Conservation (phyloP, 129 eudicot species). For the Glebionis coronaria region DNA sequence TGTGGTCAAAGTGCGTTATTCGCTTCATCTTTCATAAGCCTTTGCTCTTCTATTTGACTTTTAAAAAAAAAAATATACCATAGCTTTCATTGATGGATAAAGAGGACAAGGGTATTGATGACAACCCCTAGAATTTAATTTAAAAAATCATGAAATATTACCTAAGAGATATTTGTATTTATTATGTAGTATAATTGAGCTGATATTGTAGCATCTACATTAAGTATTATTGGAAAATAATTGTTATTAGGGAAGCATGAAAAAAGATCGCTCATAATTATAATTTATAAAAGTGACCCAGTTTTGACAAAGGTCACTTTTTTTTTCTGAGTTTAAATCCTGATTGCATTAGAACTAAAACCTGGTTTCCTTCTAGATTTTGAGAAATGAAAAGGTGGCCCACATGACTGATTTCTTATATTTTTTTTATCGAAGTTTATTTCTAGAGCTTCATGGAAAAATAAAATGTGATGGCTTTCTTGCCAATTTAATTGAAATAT, state of each 20-base stretch:
- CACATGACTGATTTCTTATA: neutral
- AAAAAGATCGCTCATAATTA: neutral
- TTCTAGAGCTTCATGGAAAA: constrained; percentile 4
- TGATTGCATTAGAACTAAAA: neutral
- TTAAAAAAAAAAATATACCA: no score
- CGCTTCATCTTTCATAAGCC: neutral
- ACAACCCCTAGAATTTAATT: neutral
- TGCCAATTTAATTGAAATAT: neutral
- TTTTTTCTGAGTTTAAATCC: neutral
- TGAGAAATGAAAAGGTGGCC: constrained; percentile 4
- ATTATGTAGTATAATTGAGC: no score
- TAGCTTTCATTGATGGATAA: neutral
- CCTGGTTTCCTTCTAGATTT: neutral
- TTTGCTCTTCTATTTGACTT: neutral
- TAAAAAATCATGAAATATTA: neutral
- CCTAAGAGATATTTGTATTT: constrained; percentile 6
- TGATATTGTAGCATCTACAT: constrained; percentile 1
- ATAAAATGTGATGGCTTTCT: neutral
- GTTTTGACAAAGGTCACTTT: neutral
- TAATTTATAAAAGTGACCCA: constrained; percentile 2
- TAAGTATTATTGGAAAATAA: constrained; percentile 9
- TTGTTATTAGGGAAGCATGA: constrained; percentile 13
- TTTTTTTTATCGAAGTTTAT: neutral
- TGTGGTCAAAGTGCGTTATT: constrained; percentile 4
- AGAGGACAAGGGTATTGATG: neutral